A percentile compares a stretch with the other conserved stretches of the same genome.
Evolutionary conservation across 2,329 filamentous ascomycete genomes (phyloP).

Genomic region (Penicillium verrucosum): DNA sequence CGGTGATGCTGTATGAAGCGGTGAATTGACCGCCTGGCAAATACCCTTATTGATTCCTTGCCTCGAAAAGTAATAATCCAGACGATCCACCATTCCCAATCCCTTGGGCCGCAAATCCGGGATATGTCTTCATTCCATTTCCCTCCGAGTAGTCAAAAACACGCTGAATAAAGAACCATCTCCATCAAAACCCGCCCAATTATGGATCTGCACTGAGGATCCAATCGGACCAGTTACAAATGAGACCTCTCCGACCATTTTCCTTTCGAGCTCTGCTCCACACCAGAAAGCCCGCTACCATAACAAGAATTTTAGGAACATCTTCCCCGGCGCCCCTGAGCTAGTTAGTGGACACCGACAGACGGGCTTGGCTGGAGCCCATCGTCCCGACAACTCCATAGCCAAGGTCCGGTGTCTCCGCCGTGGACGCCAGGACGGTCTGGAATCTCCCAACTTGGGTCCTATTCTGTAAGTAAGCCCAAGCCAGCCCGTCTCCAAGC

Average conservation of each 20-base stretch:
- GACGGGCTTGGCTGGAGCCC: constrained; percentile 17
- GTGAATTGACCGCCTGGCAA: constrained; percentile 23
- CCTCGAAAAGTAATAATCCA: constrained; percentile 3
- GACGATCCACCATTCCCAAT: constrained; percentile 19
- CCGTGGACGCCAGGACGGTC: constrained; percentile 19
- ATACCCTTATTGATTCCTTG: constrained; percentile 4
- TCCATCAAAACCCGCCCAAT: constrained; percentile 13
- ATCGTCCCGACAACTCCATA: constrained; percentile 25
- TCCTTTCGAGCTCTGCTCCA: constrained; percentile 10
- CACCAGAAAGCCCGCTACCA: constrained; percentile 17
- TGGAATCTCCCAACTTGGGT: constrained; percentile 14
- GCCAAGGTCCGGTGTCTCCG: constrained; percentile 8
- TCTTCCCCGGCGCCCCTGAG: constrained; percentile 32
- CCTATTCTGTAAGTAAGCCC: background rate
- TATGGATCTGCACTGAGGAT: constrained; percentile 24
- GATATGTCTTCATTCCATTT: constrained; percentile 13
- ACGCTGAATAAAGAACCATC: constrained; percentile 1
- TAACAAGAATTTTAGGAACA: constrained; percentile 33
- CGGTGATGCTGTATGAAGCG: constrained; percentile 13
- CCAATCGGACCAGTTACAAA: constrained; percentile 19
- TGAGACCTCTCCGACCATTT: constrained; percentile 8
- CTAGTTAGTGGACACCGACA: constrained; percentile 31
- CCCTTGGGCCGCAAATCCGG: constrained; percentile 14
- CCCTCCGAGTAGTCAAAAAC: constrained; percentile 8
- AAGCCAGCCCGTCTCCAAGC: constrained; percentile 5